These are phyloP conservation scores for Centrapalus pauciflorus DNA, from an alignment of 129 eudicot species.

Conservation along the genomic window DNA sequence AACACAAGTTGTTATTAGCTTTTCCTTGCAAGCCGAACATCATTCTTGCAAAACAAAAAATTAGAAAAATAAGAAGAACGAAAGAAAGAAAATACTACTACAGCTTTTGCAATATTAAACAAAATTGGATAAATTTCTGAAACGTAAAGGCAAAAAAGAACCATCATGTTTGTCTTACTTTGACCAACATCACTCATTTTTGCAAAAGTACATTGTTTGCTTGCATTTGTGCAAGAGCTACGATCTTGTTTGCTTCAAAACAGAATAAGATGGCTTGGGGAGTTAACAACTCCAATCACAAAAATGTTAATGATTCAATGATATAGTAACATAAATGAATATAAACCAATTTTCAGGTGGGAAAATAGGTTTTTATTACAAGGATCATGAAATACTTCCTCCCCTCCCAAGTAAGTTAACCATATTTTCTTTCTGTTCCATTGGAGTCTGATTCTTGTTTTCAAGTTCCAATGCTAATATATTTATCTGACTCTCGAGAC, in stretches of 20 bases:
- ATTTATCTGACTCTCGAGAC: slow-evolving; percentile 3
- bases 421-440: not conserved
- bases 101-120: too few species aligned
- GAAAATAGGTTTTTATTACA: slow-evolving; percentile 84
- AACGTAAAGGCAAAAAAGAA: not conserved
- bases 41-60: not conserved
- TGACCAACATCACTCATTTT: not conserved
- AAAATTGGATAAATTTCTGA: not conserved
- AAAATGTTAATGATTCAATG: not conserved
- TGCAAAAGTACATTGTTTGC: too few species aligned
- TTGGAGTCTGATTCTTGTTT: not conserved
- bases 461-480: not conserved
- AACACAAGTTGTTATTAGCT: not conserved
- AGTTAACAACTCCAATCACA: too few species aligned
- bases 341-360: slow-evolving; percentile 46
- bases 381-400: slow-evolving; percentile 93
- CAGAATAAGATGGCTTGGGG: not conserved
- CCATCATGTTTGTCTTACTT: not conserved
- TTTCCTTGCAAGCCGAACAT: not conserved
- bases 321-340: not conserved
- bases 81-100: too few species aligned
- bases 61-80: too few species aligned
- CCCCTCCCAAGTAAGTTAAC: slow-evolving; percentile 74
- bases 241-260: not conserved
- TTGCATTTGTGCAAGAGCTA: not conserved